Conservation (phyloP, 202 grass and related monocot genomes). For the Elaeis oleifera region DNA sequence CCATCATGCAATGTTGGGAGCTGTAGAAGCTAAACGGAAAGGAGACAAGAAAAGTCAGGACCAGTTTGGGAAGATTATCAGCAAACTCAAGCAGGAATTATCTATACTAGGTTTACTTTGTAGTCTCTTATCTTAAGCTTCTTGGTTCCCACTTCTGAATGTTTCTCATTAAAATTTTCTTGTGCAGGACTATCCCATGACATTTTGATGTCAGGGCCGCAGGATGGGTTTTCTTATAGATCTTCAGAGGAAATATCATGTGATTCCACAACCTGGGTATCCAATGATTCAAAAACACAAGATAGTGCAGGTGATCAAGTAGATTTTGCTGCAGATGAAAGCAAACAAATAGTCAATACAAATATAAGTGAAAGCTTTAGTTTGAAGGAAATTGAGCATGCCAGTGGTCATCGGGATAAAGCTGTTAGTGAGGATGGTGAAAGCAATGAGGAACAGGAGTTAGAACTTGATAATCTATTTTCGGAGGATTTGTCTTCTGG, state of each 20-base stretch:
- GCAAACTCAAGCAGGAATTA: constrained; percentile 33
- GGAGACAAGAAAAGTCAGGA: constrained; percentile 62
- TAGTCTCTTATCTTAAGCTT: constrained; percentile 13
- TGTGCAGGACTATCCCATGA: constrained; percentile 22
- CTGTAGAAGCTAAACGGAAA: constrained; percentile 63
- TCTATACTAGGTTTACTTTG: constrained; percentile 15
- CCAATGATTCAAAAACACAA: constrained; percentile 25
- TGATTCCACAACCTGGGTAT: constrained; percentile 11
- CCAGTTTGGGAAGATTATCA: constrained; percentile 33
- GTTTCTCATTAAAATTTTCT: background rate
- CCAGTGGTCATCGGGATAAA: constrained; percentile 21
- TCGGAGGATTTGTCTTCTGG: constrained; percentile 64
- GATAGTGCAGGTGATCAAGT: constrained; percentile 17
- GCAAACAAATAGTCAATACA: constrained; percentile 23
- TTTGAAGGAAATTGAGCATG: constrained; percentile 22
- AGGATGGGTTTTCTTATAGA: constrained; percentile 30
- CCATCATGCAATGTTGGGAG: constrained; percentile 46
- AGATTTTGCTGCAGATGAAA: constrained; percentile 26
- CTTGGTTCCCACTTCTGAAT: background rate
- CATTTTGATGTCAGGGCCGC: constrained; percentile 22
- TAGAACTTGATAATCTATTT: constrained; percentile 76
- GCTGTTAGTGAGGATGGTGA: constrained; percentile 27
- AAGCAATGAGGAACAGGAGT: constrained; percentile 44
- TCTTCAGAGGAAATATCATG: constrained; percentile 26
- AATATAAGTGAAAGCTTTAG: constrained; percentile 30